Percentiles rank a stretch among this genome's conserved stretches.
Evolutionary conservation across 768 basidiomycete genomes (phyloP).

Genomic region (Sutorius australiensis): DNA sequence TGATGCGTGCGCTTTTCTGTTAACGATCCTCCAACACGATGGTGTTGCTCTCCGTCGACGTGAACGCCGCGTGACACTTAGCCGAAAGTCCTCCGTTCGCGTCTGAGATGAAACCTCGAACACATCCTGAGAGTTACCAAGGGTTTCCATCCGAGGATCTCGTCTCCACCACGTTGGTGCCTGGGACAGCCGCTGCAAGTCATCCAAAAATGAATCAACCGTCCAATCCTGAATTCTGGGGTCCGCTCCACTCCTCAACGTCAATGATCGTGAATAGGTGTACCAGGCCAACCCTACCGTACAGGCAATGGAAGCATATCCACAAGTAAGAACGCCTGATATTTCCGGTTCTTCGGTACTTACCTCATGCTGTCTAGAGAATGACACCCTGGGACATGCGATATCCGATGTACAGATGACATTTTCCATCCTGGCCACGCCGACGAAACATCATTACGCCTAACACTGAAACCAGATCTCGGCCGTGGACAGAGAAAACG

Average conservation of each 20-base stretch:
- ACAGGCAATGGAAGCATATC: background rate
- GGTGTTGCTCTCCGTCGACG: background rate
- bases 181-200: background rate
- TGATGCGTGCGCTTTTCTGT: slow-evolving; percentile 6
- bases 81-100: slow-evolving; percentile 3
- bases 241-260: slow-evolving; percentile 4
- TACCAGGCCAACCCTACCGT: background rate
- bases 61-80: background rate
- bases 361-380: slow-evolving; percentile 2
- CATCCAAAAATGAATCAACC: slow-evolving; percentile 6
- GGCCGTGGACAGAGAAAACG: background rate
- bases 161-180: background rate
- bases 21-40: slow-evolving; percentile 15
- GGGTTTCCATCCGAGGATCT: slow-evolving; percentile 19
- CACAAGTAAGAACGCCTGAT: background rate
- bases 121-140: slow-evolving; percentile 3
- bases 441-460: background rate
- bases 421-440: background rate
- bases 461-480: background rate
- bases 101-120: slow-evolving; percentile 6
- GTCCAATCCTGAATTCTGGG: background rate
- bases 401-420: background rate
- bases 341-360: background rate
- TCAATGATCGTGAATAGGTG: slow-evolving; percentile 18
- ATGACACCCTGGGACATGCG: background rate